A percentile compares a stretch with the other conserved stretches of the same genome.
phyloP scores from a whole-genome alignment of 2,329 filamentous ascomycete species.

The Phoma sp. region DNA sequence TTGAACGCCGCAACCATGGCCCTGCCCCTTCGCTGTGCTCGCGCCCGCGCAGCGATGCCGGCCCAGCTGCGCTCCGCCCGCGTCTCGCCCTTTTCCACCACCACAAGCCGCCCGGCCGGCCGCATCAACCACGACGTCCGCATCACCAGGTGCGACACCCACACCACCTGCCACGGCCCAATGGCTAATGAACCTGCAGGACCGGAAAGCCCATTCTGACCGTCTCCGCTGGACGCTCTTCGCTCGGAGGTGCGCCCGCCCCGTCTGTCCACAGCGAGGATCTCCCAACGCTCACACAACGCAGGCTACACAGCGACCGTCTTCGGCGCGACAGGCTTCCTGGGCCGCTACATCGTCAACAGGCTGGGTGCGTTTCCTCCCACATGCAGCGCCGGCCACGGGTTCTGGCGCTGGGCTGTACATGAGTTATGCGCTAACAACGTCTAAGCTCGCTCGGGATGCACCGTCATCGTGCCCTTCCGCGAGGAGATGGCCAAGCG shows the following conservation, averaged over 20 bases:
- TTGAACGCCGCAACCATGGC: conserved; percentile 49
- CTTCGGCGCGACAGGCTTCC: conserved; percentile 94
- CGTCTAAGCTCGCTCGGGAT: conserved; percentile 80
- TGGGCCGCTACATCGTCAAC: conserved; percentile 98
- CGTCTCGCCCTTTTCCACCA: conserved; percentile 37
- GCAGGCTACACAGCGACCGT: conserved; percentile 94
- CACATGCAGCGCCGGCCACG: neutral
- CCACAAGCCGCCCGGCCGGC: conserved; percentile 33
- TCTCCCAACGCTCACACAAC: conserved; percentile 38
- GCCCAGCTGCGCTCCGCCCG: conserved; percentile 38
- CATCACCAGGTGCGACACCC: conserved; percentile 66
- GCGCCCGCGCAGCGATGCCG: conserved; percentile 46
- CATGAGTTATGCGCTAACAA: too few species aligned
- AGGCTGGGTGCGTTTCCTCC: conserved; percentile 71
- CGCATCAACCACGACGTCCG: conserved; percentile 74
- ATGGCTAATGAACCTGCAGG: conserved; percentile 47
- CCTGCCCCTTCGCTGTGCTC: conserved; percentile 48
- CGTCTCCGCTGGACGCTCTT: conserved; percentile 85
- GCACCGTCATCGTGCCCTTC: conserved; percentile 90
- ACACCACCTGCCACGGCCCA: neutral
- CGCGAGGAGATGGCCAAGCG: conserved; percentile 98
- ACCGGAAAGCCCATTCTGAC: conserved; percentile 96
- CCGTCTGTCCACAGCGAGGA: neutral
- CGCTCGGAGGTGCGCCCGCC: conserved; percentile 73
- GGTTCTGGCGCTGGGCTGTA: too few species aligned